phyloP scores from a whole-genome alignment of 306 rosid genomes.

The Prunus davidiana region DNA sequence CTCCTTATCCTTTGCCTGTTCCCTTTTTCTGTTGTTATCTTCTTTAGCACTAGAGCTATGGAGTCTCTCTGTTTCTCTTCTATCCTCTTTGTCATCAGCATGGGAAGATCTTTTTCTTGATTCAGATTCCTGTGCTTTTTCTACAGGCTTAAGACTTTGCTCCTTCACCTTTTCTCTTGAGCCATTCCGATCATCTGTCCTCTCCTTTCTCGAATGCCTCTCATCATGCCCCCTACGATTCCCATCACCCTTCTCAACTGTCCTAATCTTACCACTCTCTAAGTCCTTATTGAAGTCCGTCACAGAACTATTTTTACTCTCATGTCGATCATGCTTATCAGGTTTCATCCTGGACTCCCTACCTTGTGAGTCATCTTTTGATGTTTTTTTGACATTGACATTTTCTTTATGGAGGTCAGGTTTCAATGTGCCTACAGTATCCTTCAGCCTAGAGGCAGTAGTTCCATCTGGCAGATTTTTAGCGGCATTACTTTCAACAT shows the following conservation, averaged over 20 bases:
- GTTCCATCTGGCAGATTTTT: constrained; percentile 39
- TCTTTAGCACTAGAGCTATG: constrained; percentile 53
- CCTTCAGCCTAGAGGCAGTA: constrained; percentile 41
- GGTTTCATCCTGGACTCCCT: constrained; percentile 47
- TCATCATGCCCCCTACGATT: constrained; percentile 57
- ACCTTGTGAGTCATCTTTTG: constrained; percentile 34
- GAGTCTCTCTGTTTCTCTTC: constrained; percentile 57
- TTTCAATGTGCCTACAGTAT: constrained; percentile 28
- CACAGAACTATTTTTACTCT: constrained; percentile 39
- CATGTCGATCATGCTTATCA: constrained; percentile 46
- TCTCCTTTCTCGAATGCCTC: constrained; percentile 55
- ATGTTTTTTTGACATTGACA: constrained; percentile 26
- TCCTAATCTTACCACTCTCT: constrained; percentile 48
- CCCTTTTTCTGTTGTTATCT: constrained; percentile 57
- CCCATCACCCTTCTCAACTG: constrained; percentile 54
- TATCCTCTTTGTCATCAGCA: constrained; percentile 57
- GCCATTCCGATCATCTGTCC: constrained; percentile 46
- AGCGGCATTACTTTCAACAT: constrained; percentile 31
- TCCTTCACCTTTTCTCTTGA: constrained; percentile 64
- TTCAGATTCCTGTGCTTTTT: constrained; percentile 62
- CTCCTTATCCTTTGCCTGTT: constrained; percentile 57
- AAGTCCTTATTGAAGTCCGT: constrained; percentile 51
- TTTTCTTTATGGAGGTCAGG: constrained; percentile 41
- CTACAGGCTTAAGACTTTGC: constrained; percentile 39
- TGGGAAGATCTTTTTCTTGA: constrained; percentile 63